Conservation (phyloP, 1,139 yeast genomes). For the Sugiyamaella paludigena region DNA sequence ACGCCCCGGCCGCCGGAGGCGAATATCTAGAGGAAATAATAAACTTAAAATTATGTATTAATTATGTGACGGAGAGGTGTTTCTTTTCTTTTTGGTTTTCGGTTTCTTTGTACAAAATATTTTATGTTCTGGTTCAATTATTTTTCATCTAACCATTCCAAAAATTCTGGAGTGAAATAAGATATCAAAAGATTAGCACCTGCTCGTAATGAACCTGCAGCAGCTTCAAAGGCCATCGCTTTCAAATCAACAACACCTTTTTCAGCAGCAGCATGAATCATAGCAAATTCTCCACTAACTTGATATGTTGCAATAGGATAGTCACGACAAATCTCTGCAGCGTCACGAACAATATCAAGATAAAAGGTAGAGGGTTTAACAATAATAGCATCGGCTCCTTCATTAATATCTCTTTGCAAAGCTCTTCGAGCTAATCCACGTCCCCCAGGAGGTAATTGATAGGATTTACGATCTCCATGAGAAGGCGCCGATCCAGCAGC, state of each 20-base stretch:
- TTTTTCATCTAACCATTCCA: slow-evolving; percentile 73
- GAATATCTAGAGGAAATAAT: too few species aligned
- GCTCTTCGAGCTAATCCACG: slow-evolving; percentile 95
- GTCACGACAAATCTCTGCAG: slow-evolving; percentile 75
- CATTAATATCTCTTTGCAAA: slow-evolving; percentile 73
- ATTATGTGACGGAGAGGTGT: not conserved
- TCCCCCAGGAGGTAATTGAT: slow-evolving; percentile 92
- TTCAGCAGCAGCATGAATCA: slow-evolving; percentile 98
- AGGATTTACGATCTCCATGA: slow-evolving; percentile 86
- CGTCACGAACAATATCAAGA: slow-evolving; percentile 85
- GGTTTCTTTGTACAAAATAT: not conserved
- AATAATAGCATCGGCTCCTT: slow-evolving; percentile 95
- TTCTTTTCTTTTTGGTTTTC: too few species aligned
- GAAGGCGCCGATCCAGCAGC: slow-evolving; percentile 94
- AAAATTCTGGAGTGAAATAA: slow-evolving; percentile 92
- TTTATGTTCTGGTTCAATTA: not conserved
- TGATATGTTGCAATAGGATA: slow-evolving; percentile 94
- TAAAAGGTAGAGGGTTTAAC: slow-evolving; percentile 98
- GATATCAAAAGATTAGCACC: slow-evolving; percentile 92
- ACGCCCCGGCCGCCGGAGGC: slow-evolving; percentile 10
- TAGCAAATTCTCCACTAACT: slow-evolving; percentile 96
- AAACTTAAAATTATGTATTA: too few species aligned
- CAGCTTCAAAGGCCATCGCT: slow-evolving; percentile 87
- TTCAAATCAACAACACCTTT: slow-evolving; percentile 89
- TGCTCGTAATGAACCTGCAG: slow-evolving; percentile 88